These are phyloP conservation scores for Eimeria zaria DNA, from an alignment of 169 alveolate species.

Conservation along the genomic window DNA sequence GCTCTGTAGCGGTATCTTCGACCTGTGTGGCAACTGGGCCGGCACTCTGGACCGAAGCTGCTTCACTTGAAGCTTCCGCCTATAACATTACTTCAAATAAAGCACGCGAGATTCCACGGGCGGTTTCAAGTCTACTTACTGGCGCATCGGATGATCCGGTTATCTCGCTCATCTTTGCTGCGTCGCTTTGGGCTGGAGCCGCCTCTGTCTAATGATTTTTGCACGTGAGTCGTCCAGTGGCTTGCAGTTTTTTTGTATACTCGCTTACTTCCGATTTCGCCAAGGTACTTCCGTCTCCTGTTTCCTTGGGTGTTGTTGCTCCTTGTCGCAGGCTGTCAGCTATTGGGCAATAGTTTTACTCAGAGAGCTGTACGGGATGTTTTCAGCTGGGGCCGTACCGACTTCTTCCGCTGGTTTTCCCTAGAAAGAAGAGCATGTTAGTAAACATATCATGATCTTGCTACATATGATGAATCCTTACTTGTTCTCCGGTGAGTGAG, in stretches of 20 bases:
- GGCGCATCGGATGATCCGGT: conserved; percentile 42
- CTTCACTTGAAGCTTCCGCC: conserved; percentile 51
- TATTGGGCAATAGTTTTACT: not conserved
- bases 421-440: not conserved
- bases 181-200: conserved; percentile 24
- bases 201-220: conserved; percentile 15
- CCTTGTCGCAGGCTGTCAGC: conserved; percentile 76
- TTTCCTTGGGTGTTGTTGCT: conserved; percentile 46
- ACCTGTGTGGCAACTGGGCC: conserved; percentile 37
- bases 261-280: conserved; percentile 37
- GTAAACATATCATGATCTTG: too few relatives aligned
- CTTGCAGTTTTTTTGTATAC: not conserved
- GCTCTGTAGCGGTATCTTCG: conserved; percentile 31
- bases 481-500: conserved; percentile 37
- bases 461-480: not conserved
- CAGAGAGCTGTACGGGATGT: not conserved
- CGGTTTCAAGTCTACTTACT: not conserved
- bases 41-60: conserved; percentile 48
- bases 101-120: too few relatives aligned
- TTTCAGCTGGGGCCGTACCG: not conserved
- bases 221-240: not conserved
- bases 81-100: not conserved
- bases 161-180: conserved; percentile 64
- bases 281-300: conserved; percentile 28
- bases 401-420: conserved; percentile 44